Evolutionary conservation across 371 early-diverging fungal genomes (phyloP), one percentile per base, ranked within the genome.

Genomic region (Batrachochytrium dendrobatidis): DNA sequence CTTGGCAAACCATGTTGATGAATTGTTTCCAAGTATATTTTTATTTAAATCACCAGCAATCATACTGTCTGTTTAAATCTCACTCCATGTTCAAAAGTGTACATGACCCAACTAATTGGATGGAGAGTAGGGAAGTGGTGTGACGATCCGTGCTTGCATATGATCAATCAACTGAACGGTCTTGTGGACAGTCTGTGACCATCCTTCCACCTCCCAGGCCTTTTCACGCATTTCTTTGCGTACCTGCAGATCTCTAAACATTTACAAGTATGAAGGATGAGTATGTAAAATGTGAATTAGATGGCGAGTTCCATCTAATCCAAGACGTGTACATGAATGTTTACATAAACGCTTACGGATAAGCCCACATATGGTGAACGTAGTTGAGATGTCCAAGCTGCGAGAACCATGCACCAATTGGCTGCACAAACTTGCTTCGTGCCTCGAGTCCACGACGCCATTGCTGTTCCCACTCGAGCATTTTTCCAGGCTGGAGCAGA

Each of bases 351-450:
- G 48, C 34, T 63, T 45, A 63, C 52, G 91, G 85, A 62, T 92
- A 91, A 60, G 80, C 85, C 92, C 92, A 95, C 83, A 92, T 89
- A 60, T 93, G 95, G 65, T 94, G 92, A 12, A 94, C 95, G 53
- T 82, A 82, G 73, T 92, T 88, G 52, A 95, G 68, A 29, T 81
- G 73, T 15, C 95, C 95, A 26, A 94, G 77, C 70, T 95, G 94
- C 50, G 87, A 86, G 68, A 94, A 95, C 94, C 94, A 95, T 4
- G 95, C 95, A 20, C 95, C 95, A 53, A 93, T 86, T 15, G 93
- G 93, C 59, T 88, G 86, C 66, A 88, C 88, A 67, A 86, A 88
- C 67, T 90, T 85, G 28, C 83, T 76, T 34, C 95, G 81, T 67
- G 89, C 90, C 56, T 91, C 90, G 22, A 95, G 77, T 43, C 94